Conservation (phyloP, 345 rosid genomes). For the Syzygium aqueum region DNA sequence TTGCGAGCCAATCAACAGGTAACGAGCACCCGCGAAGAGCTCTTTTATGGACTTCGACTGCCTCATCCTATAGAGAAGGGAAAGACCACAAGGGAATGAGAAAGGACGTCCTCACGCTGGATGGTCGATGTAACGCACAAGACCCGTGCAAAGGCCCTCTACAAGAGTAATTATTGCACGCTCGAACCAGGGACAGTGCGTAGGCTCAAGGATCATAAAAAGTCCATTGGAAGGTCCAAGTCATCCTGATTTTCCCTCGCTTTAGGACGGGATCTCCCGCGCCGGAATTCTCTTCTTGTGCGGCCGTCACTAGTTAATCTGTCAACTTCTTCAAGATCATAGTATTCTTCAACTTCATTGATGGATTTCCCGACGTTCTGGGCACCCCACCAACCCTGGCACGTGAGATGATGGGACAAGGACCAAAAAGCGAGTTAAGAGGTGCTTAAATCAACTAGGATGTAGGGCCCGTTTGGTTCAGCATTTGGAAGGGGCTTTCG, state of each 20-base stretch:
- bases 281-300: constrained; percentile 9
- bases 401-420: background rate
- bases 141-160: background rate
- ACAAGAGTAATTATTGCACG: background rate
- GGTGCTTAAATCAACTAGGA: background rate
- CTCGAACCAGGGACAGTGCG: background rate
- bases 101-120: background rate
- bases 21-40: background rate
- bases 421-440: background rate
- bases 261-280: constrained; percentile 17
- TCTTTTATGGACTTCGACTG: background rate
- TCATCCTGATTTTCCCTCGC: constrained; percentile 28
- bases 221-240: constrained; percentile 61
- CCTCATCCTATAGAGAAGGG: background rate
- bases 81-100: background rate
- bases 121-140: background rate
- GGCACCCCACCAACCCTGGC: constrained; percentile 72
- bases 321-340: constrained; percentile 28
- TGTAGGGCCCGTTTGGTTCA: too few species aligned
- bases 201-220: constrained; percentile 15
- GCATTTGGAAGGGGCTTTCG: too few species aligned
- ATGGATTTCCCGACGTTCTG: constrained; percentile 17
- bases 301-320: constrained; percentile 7
- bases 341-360: constrained; percentile 29
- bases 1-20: background rate